These are phyloP conservation scores for Platanus orientalis DNA, from an alignment of 164 flowering plant species.

Conservation along the genomic window DNA sequence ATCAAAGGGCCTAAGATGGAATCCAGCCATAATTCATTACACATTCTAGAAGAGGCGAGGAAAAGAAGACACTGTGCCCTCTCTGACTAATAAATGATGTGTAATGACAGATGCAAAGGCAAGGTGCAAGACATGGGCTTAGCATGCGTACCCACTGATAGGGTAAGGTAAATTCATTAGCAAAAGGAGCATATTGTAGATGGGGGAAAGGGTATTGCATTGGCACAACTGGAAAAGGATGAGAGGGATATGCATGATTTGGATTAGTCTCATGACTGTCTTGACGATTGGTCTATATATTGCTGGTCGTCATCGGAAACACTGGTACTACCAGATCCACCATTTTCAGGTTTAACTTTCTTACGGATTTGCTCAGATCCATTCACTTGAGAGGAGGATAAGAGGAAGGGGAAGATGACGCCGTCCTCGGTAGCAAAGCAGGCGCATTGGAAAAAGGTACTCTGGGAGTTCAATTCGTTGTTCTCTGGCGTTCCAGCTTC, in stretches of 20 bases:
- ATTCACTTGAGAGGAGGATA: too few relatives aligned
- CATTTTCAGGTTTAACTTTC: not conserved
- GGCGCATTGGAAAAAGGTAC: constrained; percentile 51
- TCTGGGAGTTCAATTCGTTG: constrained; percentile 56
- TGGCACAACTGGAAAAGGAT: not conserved
- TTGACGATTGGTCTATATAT: not conserved
- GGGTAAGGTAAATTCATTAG: constrained; percentile 17
- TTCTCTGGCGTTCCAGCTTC: constrained; percentile 39
- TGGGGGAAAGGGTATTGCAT: constrained; percentile 8
- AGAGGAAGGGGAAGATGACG: too few relatives aligned
- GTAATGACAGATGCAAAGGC: too few relatives aligned
- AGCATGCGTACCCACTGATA: too few relatives aligned
- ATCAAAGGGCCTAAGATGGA: too few relatives aligned
- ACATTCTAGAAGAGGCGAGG: too few relatives aligned
- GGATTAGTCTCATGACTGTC: not conserved
- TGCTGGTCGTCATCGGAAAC: not conserved
- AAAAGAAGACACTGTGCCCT: too few relatives aligned
- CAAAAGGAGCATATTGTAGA: constrained; percentile 10
- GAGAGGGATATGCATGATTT: not conserved
- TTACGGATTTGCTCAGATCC: constrained; percentile 1
- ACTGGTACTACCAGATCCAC: not conserved
- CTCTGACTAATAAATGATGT: too few relatives aligned
- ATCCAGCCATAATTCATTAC: too few relatives aligned
- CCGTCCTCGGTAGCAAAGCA: constrained; percentile 34
- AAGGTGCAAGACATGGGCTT: too few relatives aligned